Evolutionary conservation across 352 stramenopile genomes (phyloP), one percentile per base, ranked within the genome.

Genomic region (Phytopythium chamaehyphon): DNA sequence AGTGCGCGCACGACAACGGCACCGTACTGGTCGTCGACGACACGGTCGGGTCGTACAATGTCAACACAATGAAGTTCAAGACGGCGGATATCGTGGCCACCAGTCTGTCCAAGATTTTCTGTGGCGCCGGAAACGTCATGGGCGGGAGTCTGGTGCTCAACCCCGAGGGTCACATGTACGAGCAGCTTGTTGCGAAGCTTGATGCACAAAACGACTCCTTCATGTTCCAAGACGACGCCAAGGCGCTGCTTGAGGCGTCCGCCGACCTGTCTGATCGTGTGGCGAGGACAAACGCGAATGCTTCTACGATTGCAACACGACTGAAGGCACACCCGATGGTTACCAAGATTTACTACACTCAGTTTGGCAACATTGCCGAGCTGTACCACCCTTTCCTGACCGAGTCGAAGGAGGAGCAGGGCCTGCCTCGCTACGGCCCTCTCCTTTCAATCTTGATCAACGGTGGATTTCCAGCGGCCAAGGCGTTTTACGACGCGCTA

Each of bases 71-170:
- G 64, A 66, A 87, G 39, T 62, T 78, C 37, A 69, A 61, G 16
- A 62, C 66, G 19, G 90, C 89, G 0, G 93, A 98, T 72, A 64
- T 97, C 8, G 80, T 97, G 28, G 83, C 77, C n/a, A 97, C 91
- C 12, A 96, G 81, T 61, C 65, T 98, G 35, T 96, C 90, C 24
- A 98, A 98, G 70, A 86, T 98, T 47, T 97, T 98, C 48, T 93
- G 83, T 45, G 93, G 93, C 14, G 81, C 78, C 8, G 83, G 89
- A 38, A 92, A 95, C 57, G 79, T 91, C n/a, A 97, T 98, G 75
- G 92, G 67, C 21, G 93, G 93, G 16, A 96, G 85, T 42, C 60
- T 97, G 11, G 82, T 98, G 18, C 42, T 93, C 18, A 98, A 97
- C 64, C 82, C 85, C 0, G 51, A 71, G 18, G 75, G 83, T 11